Conservation (phyloP, 495 filamentous ascomycete genomes). For the Trichocladium uniseriatum region DNA sequence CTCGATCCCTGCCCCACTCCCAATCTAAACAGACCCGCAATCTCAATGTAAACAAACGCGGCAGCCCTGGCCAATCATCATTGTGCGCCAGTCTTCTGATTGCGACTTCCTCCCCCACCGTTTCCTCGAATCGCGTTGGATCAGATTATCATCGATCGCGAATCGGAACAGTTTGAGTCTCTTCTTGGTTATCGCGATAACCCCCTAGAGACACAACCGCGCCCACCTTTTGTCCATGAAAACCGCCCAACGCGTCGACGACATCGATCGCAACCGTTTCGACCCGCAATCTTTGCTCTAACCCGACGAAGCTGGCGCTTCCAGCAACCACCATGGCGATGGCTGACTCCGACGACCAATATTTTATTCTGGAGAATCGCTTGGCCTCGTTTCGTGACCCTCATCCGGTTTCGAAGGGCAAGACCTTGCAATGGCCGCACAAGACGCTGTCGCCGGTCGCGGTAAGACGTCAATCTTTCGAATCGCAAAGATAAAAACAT, state of each 20-base stretch:
- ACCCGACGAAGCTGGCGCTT: slow-evolving; percentile 2
- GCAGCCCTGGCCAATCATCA: slow-evolving; percentile 13
- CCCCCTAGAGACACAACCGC: neutral
- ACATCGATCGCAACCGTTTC: neutral
- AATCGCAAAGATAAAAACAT: neutral
- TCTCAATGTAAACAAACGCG: slow-evolving; percentile 31
- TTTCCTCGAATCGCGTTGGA: too few species aligned
- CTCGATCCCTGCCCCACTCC: too few species aligned
- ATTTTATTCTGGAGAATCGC: slow-evolving; percentile 58
- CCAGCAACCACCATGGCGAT: slow-evolving; percentile 14
- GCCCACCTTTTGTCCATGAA: neutral
- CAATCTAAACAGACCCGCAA: too few species aligned
- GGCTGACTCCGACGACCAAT: slow-evolving; percentile 25
- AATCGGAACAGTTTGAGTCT: neutral
- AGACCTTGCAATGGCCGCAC: slow-evolving; percentile 68
- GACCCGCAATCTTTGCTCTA: neutral
- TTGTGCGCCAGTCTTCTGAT: neutral
- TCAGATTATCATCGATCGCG: neutral
- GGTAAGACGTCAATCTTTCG: slow-evolving; percentile 34
- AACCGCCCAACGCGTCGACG: neutral
- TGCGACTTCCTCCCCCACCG: slow-evolving; percentile 5
- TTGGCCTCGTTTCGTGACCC: slow-evolving; percentile 61
- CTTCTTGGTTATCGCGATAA: neutral
- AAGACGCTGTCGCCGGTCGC: slow-evolving; percentile 53
- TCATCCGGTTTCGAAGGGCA: slow-evolving; percentile 48